Evolutionary conservation across 495 filamentous ascomycete genomes (phyloP).

Genomic region (Penicillium manginii): DNA sequence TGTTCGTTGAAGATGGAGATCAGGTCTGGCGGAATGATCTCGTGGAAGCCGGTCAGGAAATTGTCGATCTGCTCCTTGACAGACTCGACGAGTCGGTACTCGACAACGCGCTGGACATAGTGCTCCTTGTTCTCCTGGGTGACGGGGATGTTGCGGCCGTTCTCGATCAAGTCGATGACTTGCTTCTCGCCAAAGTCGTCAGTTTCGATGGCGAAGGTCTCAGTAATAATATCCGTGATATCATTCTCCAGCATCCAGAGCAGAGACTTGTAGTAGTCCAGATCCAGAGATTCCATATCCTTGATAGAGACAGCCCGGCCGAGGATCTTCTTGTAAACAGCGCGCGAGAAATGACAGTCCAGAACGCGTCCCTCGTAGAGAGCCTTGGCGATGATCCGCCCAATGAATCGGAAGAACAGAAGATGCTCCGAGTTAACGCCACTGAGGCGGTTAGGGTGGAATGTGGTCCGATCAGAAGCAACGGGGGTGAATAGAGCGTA

Average conservation of each 20-base stretch:
- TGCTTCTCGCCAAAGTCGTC: conserved; percentile 90
- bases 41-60: conserved; percentile 97
- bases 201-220: conserved; percentile 92
- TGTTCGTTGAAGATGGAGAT: conserved; percentile 99
- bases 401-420: conserved; percentile 99
- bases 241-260: conserved; percentile 99
- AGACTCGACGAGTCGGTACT: conserved; percentile 87
- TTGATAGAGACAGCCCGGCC: conserved; percentile 95
- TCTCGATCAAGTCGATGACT: conserved; percentile 82
- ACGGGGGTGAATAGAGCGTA: conserved; percentile 96
- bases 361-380: conserved; percentile 95
- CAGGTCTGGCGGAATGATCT: conserved; percentile 93
- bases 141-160: conserved; percentile 89
- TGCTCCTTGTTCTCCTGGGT: conserved; percentile 99
- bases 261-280: conserved; percentile 99
- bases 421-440: conserved; percentile 94
- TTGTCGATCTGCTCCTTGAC: conserved; percentile 93
- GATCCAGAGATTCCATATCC: conserved; percentile 98
- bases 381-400: conserved; percentile 97
- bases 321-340: conserved; percentile 96
- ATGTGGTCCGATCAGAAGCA: conserved; percentile 96
- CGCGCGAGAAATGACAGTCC: conserved; percentile 98
- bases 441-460: conserved; percentile 95
- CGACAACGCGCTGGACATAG: conserved; percentile 91
- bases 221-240: conserved; percentile 98